Evolutionary conservation across 2,329 filamentous ascomycete genomes (phyloP).

Genomic region (Cadophora malorum): DNA sequence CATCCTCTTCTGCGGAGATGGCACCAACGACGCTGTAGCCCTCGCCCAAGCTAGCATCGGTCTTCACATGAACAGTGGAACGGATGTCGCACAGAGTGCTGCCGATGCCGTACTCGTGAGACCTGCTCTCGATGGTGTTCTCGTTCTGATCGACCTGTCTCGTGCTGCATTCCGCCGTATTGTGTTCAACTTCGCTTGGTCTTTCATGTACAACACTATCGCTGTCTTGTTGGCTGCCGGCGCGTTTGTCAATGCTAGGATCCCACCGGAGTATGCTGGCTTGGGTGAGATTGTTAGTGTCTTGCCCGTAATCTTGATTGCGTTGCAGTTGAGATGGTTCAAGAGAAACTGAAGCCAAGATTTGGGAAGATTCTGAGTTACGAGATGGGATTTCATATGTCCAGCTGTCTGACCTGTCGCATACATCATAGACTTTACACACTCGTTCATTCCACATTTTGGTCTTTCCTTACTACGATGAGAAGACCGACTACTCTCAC

Average conservation of each 20-base stretch:
- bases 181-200: constrained; percentile 68
- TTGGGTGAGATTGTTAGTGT: constrained; percentile 71
- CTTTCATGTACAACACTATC: constrained; percentile 65
- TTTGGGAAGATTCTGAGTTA: neutral
- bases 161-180: constrained; percentile 50
- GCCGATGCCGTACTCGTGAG: constrained; percentile 74
- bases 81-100: constrained; percentile 69
- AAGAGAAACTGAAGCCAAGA: neutral
- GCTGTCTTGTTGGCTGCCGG: constrained; percentile 66
- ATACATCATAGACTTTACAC: too few relatives aligned
- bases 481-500: too few relatives aligned
- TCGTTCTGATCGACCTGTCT: constrained; percentile 62
- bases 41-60: constrained; percentile 75
- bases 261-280: constrained; percentile 64
- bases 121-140: constrained; percentile 59
- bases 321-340: constrained; percentile 32
- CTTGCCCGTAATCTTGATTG: constrained; percentile 59
- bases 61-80: constrained; percentile 67
- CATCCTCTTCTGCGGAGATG: constrained; percentile 78
- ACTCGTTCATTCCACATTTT: too few relatives aligned
- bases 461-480: too few relatives aligned
- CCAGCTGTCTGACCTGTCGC: too few relatives aligned
- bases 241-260: constrained; percentile 58
- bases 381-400: neutral
- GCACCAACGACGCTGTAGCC: constrained; percentile 79